Base-by-base conservation (phyloP, 495 filamentous ascomycete species). In the Peziza echinospora region DNA sequence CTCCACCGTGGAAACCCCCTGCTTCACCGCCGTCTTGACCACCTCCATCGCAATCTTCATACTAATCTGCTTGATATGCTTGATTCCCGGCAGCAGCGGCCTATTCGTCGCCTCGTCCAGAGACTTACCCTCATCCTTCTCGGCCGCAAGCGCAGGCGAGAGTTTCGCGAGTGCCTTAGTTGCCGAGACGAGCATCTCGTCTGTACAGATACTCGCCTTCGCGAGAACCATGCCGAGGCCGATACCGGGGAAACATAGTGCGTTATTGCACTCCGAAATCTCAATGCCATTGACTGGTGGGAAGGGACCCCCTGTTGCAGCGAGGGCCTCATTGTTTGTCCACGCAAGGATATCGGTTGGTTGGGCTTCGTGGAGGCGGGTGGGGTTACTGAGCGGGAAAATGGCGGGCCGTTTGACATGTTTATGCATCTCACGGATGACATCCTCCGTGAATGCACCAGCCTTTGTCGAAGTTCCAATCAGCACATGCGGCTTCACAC, bases 241-340 rank as follows among this genome's bases (percentile, higher is more conserved):
- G 47, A 93, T 85, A 0, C 80, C 84, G 0, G 83, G 82, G 64
- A 89, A 92, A 21, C 75, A 75, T n/a, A 78, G 80, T 4, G 77
- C 80, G 62, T 92, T 92, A 63, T 93, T 93, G 66, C 84, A 92
- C 58, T 91, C 85, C 21, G 82, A 8, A 8, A 34, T n/a, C 8
- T 8, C 26, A 26, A n/a, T 8, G 26, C 8, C n/a, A n/a, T 71
- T 70, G 8, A 92, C 82, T 0, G 84, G 78, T 1, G 73, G 71
- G 60, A 92, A 93, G 2, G 84, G 85, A 42, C 74, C 79, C 6
- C 85, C 84, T 0, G 84, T 93, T 0, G 84, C 83, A 5, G 89
- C 74, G n/a, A 92, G 68, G 0, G 76, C 82, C 48, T 72, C 73
- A 0, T 82, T 84, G 26, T 80, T 63, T 0, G 82, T 86, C 85